Percentiles rank a stretch among this genome's conserved stretches.
Conservation (phyloP, 2,329 filamentous ascomycete genomes). For the Neofusicoccum sp. region DNA sequence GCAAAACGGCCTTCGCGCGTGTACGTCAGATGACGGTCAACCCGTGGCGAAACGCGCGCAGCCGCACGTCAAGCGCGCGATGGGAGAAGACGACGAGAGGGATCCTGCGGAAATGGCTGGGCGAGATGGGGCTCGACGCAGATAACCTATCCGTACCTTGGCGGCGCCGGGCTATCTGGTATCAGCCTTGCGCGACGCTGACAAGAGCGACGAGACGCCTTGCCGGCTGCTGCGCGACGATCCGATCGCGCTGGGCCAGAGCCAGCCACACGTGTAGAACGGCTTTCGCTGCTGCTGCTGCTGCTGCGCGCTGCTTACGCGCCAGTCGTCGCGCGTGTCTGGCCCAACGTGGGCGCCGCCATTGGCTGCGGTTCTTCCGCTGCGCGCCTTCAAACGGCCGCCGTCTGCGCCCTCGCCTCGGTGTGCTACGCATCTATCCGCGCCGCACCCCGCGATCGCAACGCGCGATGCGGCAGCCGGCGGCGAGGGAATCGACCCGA, state of each 20-base stretch:
- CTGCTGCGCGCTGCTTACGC: neutral
- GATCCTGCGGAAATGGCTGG: neutral
- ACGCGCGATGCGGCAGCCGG: neutral
- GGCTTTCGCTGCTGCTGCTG: neutral
- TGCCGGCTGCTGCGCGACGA: neutral
- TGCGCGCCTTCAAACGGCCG: neutral
- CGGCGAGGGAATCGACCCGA: neutral
- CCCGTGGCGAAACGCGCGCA: neutral
- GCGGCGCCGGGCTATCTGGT: neutral
- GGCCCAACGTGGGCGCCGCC: neutral
- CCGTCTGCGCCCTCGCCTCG: neutral
- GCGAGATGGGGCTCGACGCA: neutral
- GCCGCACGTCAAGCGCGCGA: neutral
- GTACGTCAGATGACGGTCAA: neutral
- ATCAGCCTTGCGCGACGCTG: neutral
- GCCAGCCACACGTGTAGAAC: neutral
- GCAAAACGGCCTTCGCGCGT: neutral
- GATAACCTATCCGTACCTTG: neutral
- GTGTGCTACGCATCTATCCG: neutral
- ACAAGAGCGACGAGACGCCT: neutral
- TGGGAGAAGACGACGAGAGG: neutral
- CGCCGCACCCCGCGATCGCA: neutral
- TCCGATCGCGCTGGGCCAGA: neutral
- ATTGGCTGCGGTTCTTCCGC: neutral
- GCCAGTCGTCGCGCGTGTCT: neutral